Conservation (phyloP, 495 filamentous ascomycete species). For the Staphylotrichum longicolle region DNA sequence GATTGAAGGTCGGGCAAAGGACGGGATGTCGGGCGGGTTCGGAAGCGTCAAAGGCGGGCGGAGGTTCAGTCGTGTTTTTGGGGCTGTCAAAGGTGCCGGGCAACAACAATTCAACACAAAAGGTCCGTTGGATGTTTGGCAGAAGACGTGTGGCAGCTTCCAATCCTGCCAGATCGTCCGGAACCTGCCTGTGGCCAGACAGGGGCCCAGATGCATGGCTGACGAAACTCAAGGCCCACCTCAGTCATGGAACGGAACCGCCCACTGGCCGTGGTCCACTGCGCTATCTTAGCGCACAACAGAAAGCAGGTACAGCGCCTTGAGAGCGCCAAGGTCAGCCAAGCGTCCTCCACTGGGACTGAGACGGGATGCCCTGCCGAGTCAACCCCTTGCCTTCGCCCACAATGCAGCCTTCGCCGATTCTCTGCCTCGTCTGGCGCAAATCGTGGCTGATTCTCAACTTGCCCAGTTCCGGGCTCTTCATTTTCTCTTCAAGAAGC, state of each 20-base stretch:
- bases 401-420: too few species aligned
- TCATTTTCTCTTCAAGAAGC: too few species aligned
- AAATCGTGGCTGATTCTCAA: too few species aligned
- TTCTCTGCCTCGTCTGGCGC: too few species aligned
- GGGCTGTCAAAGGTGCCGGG: slow-evolving; percentile 1
- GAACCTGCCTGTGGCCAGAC: neutral
- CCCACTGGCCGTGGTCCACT: too few species aligned
- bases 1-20: slow-evolving; percentile 2
- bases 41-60: neutral
- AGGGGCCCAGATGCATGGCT: neutral
- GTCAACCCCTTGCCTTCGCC: too few species aligned
- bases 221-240: neutral
- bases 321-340: neutral
- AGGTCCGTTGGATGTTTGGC: neutral
- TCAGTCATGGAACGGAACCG: too few species aligned
- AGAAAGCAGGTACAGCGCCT: too few species aligned
- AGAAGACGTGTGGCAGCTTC: neutral
- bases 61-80: neutral
- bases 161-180: slow-evolving; percentile 11
- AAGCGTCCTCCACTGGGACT: too few species aligned
- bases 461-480: too few species aligned
- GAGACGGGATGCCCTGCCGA: too few species aligned
- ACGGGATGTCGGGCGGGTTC: neutral
- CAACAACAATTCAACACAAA: neutral
- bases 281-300: too few species aligned